Evolutionary conservation across 257 asterid species (phyloP), one percentile per base, ranked within the genome.

Genomic region (Solanum bulbocastanum): DNA sequence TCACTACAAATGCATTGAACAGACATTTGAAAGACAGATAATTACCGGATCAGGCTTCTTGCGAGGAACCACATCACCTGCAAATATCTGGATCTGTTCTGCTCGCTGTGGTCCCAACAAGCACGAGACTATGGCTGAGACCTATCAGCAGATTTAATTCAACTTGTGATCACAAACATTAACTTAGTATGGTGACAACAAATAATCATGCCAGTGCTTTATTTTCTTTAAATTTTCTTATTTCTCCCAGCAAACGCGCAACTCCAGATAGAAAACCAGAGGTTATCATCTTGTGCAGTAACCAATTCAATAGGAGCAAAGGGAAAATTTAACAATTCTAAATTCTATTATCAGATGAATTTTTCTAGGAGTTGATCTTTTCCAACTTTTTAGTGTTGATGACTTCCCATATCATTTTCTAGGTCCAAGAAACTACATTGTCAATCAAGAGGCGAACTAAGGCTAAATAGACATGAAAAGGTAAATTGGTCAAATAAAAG

Each of bases 41-140:
- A 88, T 91, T 93, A 96, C 99, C 12, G 99, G 99, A 91, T 96
- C 99, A 32, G 99, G 99, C 89, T 96, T 96, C 94, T 96, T 96
- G 15, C 95, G 95, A 76, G 98, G 98, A 91, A 96, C 99, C 89
- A 95, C 98, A 90, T 96, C 98, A 73, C 99, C 98, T 18, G 99
- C 99, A 86, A 37, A 96, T 88, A 96, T 96, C 92, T 91, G 98
- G 82, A 96, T 96, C 87, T 96, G 92, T 87, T 92, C 95, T 8
- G 98, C 99, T 81, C 98, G 88, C 56, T 93, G 91, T 33, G 98
- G 95, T 87, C 98, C 98, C 89, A 96, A 90, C 91, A 96, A 93
- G 93, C 86, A 94, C 2, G 97, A 95, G 89, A 96, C 99, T 92
- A 96, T 98, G 22, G 99, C 99, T 75, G 98, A 95, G 18, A 96